These are phyloP conservation scores for Leishmania braziliensis DNA, from an alignment of 208 protist genomes.

Conservation along the genomic window DNA sequence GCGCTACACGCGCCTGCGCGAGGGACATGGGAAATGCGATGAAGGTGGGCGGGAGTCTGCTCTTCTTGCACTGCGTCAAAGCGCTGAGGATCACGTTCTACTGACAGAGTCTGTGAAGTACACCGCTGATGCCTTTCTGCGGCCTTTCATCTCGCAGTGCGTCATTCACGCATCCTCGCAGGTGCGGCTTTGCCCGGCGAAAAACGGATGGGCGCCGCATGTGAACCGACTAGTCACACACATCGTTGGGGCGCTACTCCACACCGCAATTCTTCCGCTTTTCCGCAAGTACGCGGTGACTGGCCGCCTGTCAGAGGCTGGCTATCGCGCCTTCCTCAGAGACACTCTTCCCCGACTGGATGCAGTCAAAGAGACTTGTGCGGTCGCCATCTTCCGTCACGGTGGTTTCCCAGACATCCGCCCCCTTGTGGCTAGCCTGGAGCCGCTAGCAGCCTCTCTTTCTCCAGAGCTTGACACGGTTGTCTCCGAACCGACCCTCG, in stretches of 20 bases:
- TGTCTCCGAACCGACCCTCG: constrained; percentile 22
- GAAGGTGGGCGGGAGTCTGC: constrained; percentile 18
- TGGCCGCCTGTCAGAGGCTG: constrained; percentile 52
- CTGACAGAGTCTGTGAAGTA: constrained; percentile 70
- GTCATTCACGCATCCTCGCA: constrained; percentile 53
- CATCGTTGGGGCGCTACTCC: constrained; percentile 48
- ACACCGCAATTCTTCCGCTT: constrained; percentile 61
- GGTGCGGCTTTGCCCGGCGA: constrained; percentile 50
- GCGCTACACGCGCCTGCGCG: constrained; percentile 34
- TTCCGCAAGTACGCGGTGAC: constrained; percentile 54
- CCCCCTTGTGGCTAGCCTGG: constrained; percentile 25
- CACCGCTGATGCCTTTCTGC: constrained; percentile 62
- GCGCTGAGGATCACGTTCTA: constrained; percentile 66
- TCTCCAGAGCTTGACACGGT: constrained; percentile 6
- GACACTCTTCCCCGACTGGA: constrained; percentile 58
- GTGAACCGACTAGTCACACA: constrained; percentile 71
- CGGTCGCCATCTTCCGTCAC: constrained; percentile 67
- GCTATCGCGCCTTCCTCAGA: constrained; percentile 59
- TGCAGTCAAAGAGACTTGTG: constrained; percentile 48
- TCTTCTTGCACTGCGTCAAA: constrained; percentile 53
- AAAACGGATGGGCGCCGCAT: constrained; percentile 70
- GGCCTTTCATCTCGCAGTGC: constrained; percentile 54
- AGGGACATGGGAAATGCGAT: constrained; percentile 18
- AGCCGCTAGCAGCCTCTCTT: not conserved
- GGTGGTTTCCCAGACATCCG: constrained; percentile 57